These are phyloP conservation scores for Ophiostoma triangulosporum DNA, from an alignment of 2,329 filamentous ascomycete species.

Conservation along the genomic window DNA sequence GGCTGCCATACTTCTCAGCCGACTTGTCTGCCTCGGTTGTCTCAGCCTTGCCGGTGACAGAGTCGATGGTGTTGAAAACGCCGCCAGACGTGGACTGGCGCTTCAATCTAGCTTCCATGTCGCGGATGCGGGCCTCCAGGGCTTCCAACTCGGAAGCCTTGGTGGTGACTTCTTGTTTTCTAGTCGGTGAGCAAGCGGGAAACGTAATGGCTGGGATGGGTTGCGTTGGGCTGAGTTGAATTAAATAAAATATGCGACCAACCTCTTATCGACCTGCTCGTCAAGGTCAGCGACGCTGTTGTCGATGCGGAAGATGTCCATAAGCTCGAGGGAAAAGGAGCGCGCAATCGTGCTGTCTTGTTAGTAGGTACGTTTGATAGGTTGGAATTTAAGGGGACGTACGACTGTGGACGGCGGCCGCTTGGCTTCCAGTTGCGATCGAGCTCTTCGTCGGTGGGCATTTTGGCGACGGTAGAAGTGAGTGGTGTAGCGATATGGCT, in stretches of 20 bases:
- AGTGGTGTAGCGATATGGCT: neutral
- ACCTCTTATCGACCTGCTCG: conserved; percentile 72
- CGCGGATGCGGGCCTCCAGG: conserved; percentile 70
- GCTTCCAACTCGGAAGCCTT: conserved; percentile 71
- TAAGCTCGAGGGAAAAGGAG: conserved; percentile 74
- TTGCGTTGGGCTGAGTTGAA: no score
- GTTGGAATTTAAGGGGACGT: conserved; percentile 26
- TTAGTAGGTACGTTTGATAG: neutral
- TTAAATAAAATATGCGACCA: conserved; percentile 21
- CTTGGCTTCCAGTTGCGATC: conserved; percentile 71
- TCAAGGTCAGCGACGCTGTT: conserved; percentile 61
- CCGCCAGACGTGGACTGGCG: conserved; percentile 6
- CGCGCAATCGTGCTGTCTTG: conserved; percentile 64
- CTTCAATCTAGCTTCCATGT: conserved; percentile 69
- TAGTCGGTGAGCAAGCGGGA: conserved; percentile 27
- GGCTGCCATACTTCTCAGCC: conserved; percentile 27
- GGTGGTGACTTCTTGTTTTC: conserved; percentile 64
- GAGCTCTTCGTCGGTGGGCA: conserved; percentile 50
- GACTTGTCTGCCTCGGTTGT: conserved; percentile 14
- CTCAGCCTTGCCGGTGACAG: conserved; percentile 8
- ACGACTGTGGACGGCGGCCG: conserved; percentile 71
- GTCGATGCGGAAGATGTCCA: conserved; percentile 82
- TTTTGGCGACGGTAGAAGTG: neutral
- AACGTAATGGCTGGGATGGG: no score
- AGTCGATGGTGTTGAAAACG: conserved; percentile 18